Evolutionary conservation across 2,329 filamentous ascomycete genomes (phyloP), one percentile per base, ranked within the genome.

Genomic region (Colletotrichum horii): DNA sequence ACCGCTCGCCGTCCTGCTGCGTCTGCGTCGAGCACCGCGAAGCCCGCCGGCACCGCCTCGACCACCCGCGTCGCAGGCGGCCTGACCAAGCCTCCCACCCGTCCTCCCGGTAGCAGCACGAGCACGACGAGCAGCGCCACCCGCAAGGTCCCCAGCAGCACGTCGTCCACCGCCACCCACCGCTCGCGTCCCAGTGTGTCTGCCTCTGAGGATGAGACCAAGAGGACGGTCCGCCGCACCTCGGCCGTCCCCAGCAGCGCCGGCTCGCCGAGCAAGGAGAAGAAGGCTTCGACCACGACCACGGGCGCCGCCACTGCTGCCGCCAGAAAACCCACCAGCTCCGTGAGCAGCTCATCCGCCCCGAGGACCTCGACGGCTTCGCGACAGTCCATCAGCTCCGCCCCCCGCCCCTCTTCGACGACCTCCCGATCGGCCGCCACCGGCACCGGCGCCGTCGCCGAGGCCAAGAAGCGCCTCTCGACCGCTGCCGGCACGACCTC

Each of bases 401-500:
- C 74, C 30, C 74, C 74, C 2, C 77, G 78, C 9, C 75, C 78
- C 8, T 75, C 79, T 12, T 73, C 84, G 26, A 82, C 83, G 28
- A 82, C 85, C 48, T 61, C 65, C 24, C 70, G 71, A 26, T 74
- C 73, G 4, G 83, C 86, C 22, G 76, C 81, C 62, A 79, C 82
- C 52, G 75, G 74, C 28, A 79, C 85, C 12, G 81, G 86, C 30
- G 76, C 85, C 8, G 85, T 87, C 3, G 84, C 88, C 48, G 87
- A 91, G 58, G 86, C 88, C 22, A 91, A 88, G 80, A 93, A 92
- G 84, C 87, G 91, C 34, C 83, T 93, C 22, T 92, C 91, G 12
- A 87, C 87, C 1, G 85, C 87, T 26, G 85, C 88, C 32, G 81
- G 83, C 3, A 80, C 87, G 16, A 69, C 84, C 14, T 80, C 84